phyloP scores from a whole-genome alignment of 1,284 basidiomycete genomes.

The Papiliotrema flavescens region DNA sequence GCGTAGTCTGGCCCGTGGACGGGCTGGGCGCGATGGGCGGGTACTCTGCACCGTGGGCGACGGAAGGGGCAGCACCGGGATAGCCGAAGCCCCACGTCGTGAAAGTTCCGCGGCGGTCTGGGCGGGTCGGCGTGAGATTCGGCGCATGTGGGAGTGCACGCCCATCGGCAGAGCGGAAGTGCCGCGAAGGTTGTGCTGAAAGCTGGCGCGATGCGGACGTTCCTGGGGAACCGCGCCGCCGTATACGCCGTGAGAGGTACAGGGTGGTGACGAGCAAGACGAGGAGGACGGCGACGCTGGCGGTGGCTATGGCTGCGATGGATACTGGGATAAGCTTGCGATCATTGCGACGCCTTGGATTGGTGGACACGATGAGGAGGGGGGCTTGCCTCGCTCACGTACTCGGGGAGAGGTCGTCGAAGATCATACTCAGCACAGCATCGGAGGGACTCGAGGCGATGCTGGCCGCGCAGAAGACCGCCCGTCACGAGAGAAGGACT shows the following conservation, averaged over 20 bases:
- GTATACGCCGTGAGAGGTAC: neutral
- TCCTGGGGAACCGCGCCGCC: neutral
- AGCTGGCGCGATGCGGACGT: neutral
- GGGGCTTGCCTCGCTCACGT: neutral
- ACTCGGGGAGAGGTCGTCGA: neutral
- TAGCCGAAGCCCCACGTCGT: conserved; percentile 1
- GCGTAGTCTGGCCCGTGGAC: conserved; percentile 2
- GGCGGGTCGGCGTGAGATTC: neutral
- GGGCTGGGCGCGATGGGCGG: neutral
- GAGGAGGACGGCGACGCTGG: conserved; percentile 21
- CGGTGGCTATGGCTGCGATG: conserved; percentile 27
- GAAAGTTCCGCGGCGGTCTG: neutral
- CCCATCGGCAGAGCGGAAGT: neutral
- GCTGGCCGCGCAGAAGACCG: too few relatives aligned
- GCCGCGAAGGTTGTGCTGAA: neutral
- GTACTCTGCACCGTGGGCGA: neutral
- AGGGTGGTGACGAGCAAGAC: conserved; percentile 11
- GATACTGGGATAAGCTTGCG: too few relatives aligned
- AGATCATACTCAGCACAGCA: neutral
- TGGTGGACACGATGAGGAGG: too few relatives aligned
- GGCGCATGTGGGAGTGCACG: neutral
- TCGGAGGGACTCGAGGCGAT: too few relatives aligned
- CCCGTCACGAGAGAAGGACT: too few relatives aligned
- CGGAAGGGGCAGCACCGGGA: neutral
- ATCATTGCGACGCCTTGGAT: too few relatives aligned